These are phyloP conservation scores for Phytophthora brassicae DNA, from an alignment of 352 stramenopile genomes.

Conservation along the genomic window DNA sequence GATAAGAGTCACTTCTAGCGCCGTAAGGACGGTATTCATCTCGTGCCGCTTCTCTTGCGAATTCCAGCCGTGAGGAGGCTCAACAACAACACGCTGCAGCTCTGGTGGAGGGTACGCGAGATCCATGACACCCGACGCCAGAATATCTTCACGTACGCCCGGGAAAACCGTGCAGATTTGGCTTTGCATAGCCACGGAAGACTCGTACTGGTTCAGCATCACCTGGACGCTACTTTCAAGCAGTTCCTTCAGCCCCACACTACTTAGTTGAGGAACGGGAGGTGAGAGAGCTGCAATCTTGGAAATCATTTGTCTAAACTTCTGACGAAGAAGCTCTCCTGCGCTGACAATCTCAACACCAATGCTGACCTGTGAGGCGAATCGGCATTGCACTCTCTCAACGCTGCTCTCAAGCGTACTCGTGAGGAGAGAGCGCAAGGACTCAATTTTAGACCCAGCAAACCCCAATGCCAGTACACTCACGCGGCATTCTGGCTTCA, in stretches of 20 bases:
- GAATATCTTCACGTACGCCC: slow-evolving; percentile 34
- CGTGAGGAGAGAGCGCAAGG: slow-evolving; percentile 20
- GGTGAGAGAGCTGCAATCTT: slow-evolving; percentile 30
- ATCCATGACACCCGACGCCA: slow-evolving; percentile 34
- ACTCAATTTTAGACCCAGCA: slow-evolving; percentile 28
- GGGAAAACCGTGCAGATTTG: slow-evolving; percentile 28
- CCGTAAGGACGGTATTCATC: slow-evolving; percentile 31
- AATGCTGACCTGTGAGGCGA: slow-evolving; percentile 15
- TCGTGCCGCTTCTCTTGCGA: slow-evolving; percentile 31
- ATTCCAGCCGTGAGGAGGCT: slow-evolving; percentile 42
- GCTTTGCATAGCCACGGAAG: slow-evolving; percentile 29
- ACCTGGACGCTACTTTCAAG: slow-evolving; percentile 38
- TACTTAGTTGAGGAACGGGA: slow-evolving; percentile 25
- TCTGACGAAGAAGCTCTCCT: slow-evolving; percentile 14
- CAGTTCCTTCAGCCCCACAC: slow-evolving; percentile 43
- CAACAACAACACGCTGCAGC: slow-evolving; percentile 38
- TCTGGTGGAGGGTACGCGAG: slow-evolving; percentile 43
- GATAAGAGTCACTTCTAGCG: slow-evolving; percentile 36
- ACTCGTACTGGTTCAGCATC: slow-evolving; percentile 37
- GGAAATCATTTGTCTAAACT: slow-evolving; percentile 35
- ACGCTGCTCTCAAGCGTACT: slow-evolving; percentile 32
- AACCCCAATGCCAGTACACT: slow-evolving; percentile 49
- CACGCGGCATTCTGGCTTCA: slow-evolving; percentile 39
- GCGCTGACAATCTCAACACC: slow-evolving; percentile 30
- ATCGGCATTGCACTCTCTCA: slow-evolving; percentile 30